Conservation (phyloP, 768 basidiomycete species). For the Mycena indigotica region DNA sequence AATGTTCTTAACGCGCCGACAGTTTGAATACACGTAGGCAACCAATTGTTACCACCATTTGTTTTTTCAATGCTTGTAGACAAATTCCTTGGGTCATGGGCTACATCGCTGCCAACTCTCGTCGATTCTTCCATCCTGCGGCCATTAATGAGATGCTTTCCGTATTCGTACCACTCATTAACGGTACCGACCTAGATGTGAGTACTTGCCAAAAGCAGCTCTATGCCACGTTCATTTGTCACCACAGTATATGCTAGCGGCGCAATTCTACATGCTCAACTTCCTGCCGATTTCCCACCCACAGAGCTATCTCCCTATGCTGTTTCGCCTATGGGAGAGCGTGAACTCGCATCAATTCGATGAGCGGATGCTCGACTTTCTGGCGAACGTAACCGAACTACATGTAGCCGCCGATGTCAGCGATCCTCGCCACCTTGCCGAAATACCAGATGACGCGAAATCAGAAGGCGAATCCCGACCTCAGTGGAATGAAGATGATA, state of each 20-base stretch:
- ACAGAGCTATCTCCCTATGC: slow-evolving; percentile 78
- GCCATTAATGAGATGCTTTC: slow-evolving; percentile 86
- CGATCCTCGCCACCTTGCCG: slow-evolving; percentile 67
- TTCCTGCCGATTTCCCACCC: slow-evolving; percentile 87
- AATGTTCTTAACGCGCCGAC: slow-evolving; percentile 73
- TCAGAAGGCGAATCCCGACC: slow-evolving; percentile 66
- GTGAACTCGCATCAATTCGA: slow-evolving; percentile 89
- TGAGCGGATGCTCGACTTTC: slow-evolving; percentile 85
- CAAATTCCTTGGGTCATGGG: slow-evolving; percentile 81
- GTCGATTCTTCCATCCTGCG: slow-evolving; percentile 88
- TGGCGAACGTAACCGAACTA: slow-evolving; percentile 74
- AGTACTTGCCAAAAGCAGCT: slow-evolving; percentile 30
- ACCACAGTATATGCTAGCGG: slow-evolving; percentile 67
- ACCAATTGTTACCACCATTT: not conserved
- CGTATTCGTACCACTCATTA: slow-evolving; percentile 78
- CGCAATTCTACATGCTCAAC: slow-evolving; percentile 83
- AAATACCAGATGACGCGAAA: slow-evolving; percentile 69
- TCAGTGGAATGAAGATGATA: slow-evolving; percentile 50
- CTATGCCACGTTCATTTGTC: no score
- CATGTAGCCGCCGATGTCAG: slow-evolving; percentile 79
- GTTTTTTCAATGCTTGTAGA: slow-evolving; percentile 34
- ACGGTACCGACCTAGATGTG: slow-evolving; percentile 74
- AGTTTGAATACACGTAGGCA: slow-evolving; percentile 79
- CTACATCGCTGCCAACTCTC: slow-evolving; percentile 63
- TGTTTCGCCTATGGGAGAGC: slow-evolving; percentile 86